Percentiles rank a stretch among this genome's conserved stretches.
Evolutionary conservation across 768 basidiomycete genomes (phyloP).

Genomic region (Macrolepiota dolichaula): DNA sequence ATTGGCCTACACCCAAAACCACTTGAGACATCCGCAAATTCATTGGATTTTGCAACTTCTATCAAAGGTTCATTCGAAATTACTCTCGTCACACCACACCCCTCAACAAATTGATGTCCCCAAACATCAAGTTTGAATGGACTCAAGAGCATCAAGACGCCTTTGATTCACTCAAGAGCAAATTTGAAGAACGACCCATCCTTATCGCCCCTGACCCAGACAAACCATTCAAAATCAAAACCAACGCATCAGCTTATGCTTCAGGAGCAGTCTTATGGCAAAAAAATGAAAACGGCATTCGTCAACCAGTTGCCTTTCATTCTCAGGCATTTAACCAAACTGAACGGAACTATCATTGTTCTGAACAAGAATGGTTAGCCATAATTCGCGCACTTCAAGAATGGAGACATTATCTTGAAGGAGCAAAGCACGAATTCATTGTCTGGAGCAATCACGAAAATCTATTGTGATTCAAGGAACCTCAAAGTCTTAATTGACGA

Average conservation of each 20-base stretch:
- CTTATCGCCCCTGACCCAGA: neutral
- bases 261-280: neutral
- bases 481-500: neutral
- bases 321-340: neutral
- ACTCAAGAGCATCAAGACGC: slow-evolving; percentile 13
- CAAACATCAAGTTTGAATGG: slow-evolving; percentile 26
- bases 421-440: neutral
- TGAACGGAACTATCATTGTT: neutral
- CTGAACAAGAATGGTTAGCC: neutral
- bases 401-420: neutral
- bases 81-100: neutral
- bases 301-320: neutral
- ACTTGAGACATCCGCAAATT: slow-evolving; percentile 34
- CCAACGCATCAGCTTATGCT: neutral
- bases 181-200: slow-evolving; percentile 9
- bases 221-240: neutral
- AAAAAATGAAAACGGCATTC: neutral
- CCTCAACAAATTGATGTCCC: neutral
- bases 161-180: slow-evolving; percentile 26
- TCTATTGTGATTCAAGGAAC: neutral
- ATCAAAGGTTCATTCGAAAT: slow-evolving; percentile 10
- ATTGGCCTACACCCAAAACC: slow-evolving; percentile 29
- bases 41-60: slow-evolving; percentile 38
- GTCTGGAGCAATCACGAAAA: neutral
- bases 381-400: neutral